Percentiles rank a stretch among this genome's conserved stretches.
Evolutionary conservation across 2,329 filamentous ascomycete species (phyloP).

Genomic region (Fusarium algeriense): DNA sequence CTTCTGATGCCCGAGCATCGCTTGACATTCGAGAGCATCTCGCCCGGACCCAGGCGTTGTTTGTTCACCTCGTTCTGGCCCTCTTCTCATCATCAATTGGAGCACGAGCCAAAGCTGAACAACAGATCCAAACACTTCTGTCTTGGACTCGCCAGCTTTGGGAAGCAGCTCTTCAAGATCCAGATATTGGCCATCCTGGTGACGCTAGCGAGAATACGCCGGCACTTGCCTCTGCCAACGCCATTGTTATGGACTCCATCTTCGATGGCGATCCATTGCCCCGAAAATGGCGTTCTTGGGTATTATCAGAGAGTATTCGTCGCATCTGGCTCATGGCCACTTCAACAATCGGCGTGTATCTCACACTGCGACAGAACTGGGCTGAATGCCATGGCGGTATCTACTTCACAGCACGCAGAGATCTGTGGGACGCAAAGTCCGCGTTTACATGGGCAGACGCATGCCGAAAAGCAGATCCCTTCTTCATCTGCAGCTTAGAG

Average conservation of each 20-base stretch:
- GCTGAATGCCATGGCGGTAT: constrained; percentile 13
- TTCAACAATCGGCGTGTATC: constrained; percentile 9
- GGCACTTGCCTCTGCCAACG: background rate
- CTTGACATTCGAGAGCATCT: constrained; percentile 11
- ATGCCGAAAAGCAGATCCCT: background rate
- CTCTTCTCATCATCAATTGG: background rate
- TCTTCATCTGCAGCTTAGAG: constrained; percentile 11
- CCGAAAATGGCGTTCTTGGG: constrained; percentile 12
- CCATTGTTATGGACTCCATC: background rate
- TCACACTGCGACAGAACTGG: constrained; percentile 9
- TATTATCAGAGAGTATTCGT: constrained; percentile 15
- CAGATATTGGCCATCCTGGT: background rate
- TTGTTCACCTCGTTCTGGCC: background rate
- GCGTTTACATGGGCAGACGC: background rate
- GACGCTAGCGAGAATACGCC: background rate
- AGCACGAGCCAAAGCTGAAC: background rate
- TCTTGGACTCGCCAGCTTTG: constrained; percentile 11
- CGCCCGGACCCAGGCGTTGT: constrained; percentile 1
- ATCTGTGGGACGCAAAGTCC: constrained; percentile 1
- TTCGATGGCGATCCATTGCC: constrained; percentile 1
- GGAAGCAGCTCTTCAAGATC: constrained; percentile 7
- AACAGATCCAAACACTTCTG: constrained; percentile 1
- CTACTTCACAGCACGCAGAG: background rate
- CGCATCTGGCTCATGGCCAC: constrained; percentile 17
- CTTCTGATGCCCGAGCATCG: rapidly evolving